Evolutionary conservation across 2,329 filamentous ascomycete genomes (phyloP).

Genomic region (Aspergillus pseudoterreus): DNA sequence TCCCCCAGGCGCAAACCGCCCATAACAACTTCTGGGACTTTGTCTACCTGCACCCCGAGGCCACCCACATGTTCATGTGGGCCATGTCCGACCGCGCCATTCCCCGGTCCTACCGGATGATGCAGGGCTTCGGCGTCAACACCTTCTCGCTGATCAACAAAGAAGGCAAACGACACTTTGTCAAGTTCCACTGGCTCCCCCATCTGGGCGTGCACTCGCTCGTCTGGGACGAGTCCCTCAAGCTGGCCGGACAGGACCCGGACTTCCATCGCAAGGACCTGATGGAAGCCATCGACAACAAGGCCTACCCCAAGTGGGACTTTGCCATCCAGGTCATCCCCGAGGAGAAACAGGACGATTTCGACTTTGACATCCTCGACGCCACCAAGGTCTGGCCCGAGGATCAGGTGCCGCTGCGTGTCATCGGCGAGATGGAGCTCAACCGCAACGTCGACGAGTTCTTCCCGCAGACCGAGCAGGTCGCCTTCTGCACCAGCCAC

Average conservation of each 20-base stretch:
- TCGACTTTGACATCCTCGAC: constrained; percentile 82
- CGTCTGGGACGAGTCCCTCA: constrained; percentile 66
- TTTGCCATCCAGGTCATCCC: constrained; percentile 77
- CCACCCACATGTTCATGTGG: constrained; percentile 33
- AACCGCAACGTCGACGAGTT: constrained; percentile 78
- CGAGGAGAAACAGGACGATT: constrained; percentile 68
- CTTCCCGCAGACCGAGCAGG: constrained; percentile 79
- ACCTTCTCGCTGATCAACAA: constrained; percentile 32
- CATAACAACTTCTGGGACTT: constrained; percentile 53
- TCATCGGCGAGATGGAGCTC: constrained; percentile 75
- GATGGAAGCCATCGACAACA: constrained; percentile 67
- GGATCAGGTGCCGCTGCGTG: constrained; percentile 68
- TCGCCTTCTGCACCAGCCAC: constrained; percentile 77
- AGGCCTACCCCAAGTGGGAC: constrained; percentile 71
- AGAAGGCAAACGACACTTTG: constrained; percentile 31
- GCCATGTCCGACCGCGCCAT: constrained; percentile 36
- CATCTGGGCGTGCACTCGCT: constrained; percentile 33
- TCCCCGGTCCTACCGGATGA: constrained; percentile 34
- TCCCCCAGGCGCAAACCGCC: constrained; percentile 49
- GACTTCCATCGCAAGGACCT: constrained; percentile 81
- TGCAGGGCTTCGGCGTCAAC: constrained; percentile 37
- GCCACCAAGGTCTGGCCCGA: constrained; percentile 85
- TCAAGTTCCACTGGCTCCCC: constrained; percentile 35
- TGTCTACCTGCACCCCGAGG: constrained; percentile 29
- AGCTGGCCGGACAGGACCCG: constrained; percentile 69